Evolutionary conservation across 345 rosid genomes (phyloP).

Genomic region (Citrus maxima): DNA sequence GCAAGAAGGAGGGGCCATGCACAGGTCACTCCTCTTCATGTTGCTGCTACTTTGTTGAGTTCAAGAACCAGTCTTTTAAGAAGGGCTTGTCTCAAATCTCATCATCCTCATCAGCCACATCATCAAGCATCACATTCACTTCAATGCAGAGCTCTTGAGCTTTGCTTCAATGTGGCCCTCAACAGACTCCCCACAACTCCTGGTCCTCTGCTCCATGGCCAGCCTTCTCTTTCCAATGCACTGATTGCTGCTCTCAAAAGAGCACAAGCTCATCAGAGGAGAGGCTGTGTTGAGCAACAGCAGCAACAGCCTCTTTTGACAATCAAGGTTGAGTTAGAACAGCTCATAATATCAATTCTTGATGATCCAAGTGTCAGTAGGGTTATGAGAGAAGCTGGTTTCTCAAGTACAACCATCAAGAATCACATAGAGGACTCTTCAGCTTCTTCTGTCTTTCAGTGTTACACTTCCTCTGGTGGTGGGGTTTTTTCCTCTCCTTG

Average conservation of each 20-base stretch:
- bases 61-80: slow-evolving; percentile 41
- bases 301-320: slow-evolving; percentile 53
- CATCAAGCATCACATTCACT: slow-evolving; percentile 36
- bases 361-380: slow-evolving; percentile 90
- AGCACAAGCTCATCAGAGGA: slow-evolving; percentile 51
- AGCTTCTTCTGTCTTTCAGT: slow-evolving; percentile 62
- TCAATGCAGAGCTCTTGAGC: slow-evolving; percentile 57
- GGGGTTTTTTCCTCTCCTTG: slow-evolving; percentile 91
- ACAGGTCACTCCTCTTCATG: slow-evolving; percentile 85
- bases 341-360: slow-evolving; percentile 61
- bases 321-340: slow-evolving; percentile 71
- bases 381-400: slow-evolving; percentile 94
- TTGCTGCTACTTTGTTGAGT: slow-evolving; percentile 47
- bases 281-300: slow-evolving; percentile 48
- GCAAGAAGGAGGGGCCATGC: slow-evolving; percentile 95
- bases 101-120: slow-evolving; percentile 22
- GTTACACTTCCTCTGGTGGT: slow-evolving; percentile 45
- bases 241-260: slow-evolving; percentile 51
- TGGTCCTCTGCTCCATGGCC: slow-evolving; percentile 38
- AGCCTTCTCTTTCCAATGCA: slow-evolving; percentile 52
- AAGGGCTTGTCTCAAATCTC: slow-evolving; percentile 52
- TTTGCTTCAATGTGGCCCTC: slow-evolving; percentile 56
- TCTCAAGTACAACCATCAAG: slow-evolving; percentile 75
- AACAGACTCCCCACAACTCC: slow-evolving; percentile 51
- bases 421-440: slow-evolving; percentile 69